These are phyloP conservation scores for Arxiozyma slooffiae DNA, from an alignment of 1,139 yeast genomes.

Conservation along the genomic window DNA sequence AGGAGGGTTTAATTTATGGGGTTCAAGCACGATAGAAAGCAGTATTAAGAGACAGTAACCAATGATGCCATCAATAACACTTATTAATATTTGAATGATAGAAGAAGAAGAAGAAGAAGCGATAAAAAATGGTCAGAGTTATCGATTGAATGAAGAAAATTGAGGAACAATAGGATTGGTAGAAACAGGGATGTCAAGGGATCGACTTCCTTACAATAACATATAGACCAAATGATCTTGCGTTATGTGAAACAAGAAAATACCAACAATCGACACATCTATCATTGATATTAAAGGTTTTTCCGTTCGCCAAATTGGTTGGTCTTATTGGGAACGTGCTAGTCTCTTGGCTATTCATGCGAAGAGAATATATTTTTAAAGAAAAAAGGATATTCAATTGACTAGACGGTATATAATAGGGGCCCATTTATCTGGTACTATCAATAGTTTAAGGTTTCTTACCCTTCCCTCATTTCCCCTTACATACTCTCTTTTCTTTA, in stretches of 20 bases:
- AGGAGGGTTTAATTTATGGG: conserved; percentile 23
- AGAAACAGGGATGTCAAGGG: conserved; percentile 2
- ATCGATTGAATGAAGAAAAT: not conserved
- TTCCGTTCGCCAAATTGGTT: conserved; percentile 85
- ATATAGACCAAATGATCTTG: conserved; percentile 66
- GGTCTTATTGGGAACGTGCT: conserved; percentile 83
- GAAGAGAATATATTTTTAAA: conserved; percentile 82
- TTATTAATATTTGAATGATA: not conserved
- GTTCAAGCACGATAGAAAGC: conserved; percentile 12
- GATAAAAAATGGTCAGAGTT: too few relatives aligned
- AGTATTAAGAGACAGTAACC: conserved; percentile 11
- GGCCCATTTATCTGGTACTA: conserved; percentile 36
- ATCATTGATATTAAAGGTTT: conserved; percentile 65
- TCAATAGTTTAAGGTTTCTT: too few relatives aligned
- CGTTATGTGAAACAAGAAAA: conserved; percentile 66
- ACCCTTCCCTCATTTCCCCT: not conserved
- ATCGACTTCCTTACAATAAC: conserved; percentile 4
- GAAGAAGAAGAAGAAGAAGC: not conserved
- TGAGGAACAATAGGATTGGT: conserved; percentile 4
- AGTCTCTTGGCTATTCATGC: conserved; percentile 88
- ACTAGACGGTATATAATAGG: conserved; percentile 83
- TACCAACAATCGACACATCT: conserved; percentile 74
- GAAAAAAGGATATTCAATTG: conserved; percentile 86
- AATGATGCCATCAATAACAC: too few relatives aligned
- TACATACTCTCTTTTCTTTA: not conserved